These are phyloP conservation scores for Podospora fimiseda DNA, from an alignment of 495 filamentous ascomycete species.

Conservation along the genomic window DNA sequence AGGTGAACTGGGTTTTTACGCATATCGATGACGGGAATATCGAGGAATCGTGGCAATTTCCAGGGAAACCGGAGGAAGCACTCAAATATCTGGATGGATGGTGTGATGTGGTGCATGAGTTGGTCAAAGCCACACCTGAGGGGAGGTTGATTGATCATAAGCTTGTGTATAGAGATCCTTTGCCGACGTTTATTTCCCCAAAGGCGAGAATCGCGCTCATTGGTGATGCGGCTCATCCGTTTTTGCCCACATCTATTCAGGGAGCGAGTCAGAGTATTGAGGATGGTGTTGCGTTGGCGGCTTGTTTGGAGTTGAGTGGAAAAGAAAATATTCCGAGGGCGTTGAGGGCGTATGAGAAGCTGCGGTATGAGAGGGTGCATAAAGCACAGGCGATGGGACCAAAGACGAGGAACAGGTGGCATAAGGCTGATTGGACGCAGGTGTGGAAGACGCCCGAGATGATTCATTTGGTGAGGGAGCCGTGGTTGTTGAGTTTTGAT, in stretches of 20 bases:
- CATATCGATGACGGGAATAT: conserved; percentile 43
- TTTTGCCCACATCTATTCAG: conserved; percentile 65
- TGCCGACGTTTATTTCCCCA: conserved; percentile 58
- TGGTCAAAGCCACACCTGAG: conserved; percentile 54
- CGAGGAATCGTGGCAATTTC: conserved; percentile 60
- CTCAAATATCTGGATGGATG: conserved; percentile 54
- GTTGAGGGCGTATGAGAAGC: conserved; percentile 40
- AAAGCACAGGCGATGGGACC: conserved; percentile 54
- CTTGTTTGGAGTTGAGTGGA: conserved; percentile 46
- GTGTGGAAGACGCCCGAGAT: conserved; percentile 54
- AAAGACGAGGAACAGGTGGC: conserved; percentile 54
- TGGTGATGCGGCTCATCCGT: conserved; percentile 68
- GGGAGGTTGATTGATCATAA: conserved; percentile 62
- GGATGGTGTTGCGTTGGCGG: conserved; percentile 61
- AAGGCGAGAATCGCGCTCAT: conserved; percentile 54
- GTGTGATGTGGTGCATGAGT: conserved; percentile 55
- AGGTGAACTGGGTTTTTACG: conserved; percentile 67
- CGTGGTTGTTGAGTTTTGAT: conserved; percentile 57
- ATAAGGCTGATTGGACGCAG: conserved; percentile 53
- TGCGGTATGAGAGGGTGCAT: conserved; percentile 49
- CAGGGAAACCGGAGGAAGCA: conserved; percentile 55
- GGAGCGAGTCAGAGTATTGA: conserved; percentile 68
- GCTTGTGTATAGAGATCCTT: conserved; percentile 62
- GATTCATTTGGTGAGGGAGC: conserved; percentile 48
- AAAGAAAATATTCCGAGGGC: conserved; percentile 37